Evolutionary conservation across 2,329 filamentous ascomycete species (phyloP), one percentile per base, ranked within the genome.

Genomic region (Pseudophaeomoniella oleicola): DNA sequence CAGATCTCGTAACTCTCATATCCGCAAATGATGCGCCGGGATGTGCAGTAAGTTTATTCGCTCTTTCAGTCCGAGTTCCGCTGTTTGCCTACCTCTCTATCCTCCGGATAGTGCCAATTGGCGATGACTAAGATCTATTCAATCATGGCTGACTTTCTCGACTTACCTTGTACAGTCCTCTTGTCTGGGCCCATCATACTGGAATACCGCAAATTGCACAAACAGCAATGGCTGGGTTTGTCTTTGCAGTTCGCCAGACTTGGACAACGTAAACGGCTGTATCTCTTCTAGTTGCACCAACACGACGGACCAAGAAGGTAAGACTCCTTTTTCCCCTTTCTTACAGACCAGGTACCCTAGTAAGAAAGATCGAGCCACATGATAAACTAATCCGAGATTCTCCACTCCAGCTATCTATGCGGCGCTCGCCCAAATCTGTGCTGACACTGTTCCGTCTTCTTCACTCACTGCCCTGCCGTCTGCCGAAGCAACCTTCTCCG

Each of bases 201-300:
- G 44, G 45, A 43, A 49, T 37, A 44, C 43, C 30, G 32, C 45
- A 9, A 36, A 35, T n/a, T 49, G 46, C 35, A 38, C 35, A 19
- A 27, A 41, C 16, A 30, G 14, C 18, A 42, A 19, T 30, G 46
- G 46, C 19, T 50, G 44, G 46, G 40, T 44, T 30, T 50, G 47
- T 38, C 41, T 50, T 18, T 50, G 47, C 38, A 42, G 38, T 27
- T 35, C 39, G 27, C 45, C 43, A 16, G 44, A 43, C 33, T 46
- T 50, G 36, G 41, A 45, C 14, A 42, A 46, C 32, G 27, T 50
- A 32, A 50, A 50, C 38, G 46, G 43, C 32, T 50, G 47, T 16
- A 45, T 48, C 30, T 43, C 44, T 16, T 44, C 46, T 12, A 47
- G 44, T 16, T 50, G 47, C 40, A 49, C 43, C 5, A 47, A 48